phyloP scores from a whole-genome alignment of 495 filamentous ascomycete species.

The Viridothelium virens region DNA sequence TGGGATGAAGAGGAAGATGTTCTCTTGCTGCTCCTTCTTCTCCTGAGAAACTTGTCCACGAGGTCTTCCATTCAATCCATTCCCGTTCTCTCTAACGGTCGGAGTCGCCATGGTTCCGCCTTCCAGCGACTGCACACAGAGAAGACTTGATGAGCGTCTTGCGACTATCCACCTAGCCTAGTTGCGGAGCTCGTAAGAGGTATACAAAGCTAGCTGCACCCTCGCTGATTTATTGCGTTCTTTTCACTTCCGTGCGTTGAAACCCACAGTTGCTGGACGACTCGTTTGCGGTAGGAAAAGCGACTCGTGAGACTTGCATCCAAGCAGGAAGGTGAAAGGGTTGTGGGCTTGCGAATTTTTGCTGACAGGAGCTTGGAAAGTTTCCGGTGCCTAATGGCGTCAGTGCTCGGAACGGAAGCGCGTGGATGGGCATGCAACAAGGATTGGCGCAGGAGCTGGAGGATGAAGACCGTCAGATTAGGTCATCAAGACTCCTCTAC shows the following conservation, averaged over 20 bases:
- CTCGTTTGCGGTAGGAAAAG: neutral
- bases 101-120: neutral
- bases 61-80: neutral
- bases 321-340: neutral
- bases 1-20: slow-evolving; percentile 91
- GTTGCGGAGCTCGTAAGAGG: neutral
- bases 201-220: neutral
- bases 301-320: neutral
- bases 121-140: neutral
- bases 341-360: neutral
- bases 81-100: neutral
- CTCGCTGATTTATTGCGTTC: neutral
- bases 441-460: neutral
- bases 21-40: slow-evolving; percentile 47
- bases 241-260: neutral
- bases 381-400: neutral
- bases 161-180: neutral
- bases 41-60: neutral
- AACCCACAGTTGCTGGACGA: neutral
- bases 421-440: neutral
- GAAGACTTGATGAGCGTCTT: neutral
- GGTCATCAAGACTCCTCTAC: neutral
- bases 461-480: neutral
- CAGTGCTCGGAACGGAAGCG: slow-evolving; percentile 1
- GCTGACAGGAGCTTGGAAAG: slow-evolving; percentile 3